Evolutionary conservation across 2,329 filamentous ascomycete genomes (phyloP).

Genomic region (Pseudogymnoascus sp.): DNA sequence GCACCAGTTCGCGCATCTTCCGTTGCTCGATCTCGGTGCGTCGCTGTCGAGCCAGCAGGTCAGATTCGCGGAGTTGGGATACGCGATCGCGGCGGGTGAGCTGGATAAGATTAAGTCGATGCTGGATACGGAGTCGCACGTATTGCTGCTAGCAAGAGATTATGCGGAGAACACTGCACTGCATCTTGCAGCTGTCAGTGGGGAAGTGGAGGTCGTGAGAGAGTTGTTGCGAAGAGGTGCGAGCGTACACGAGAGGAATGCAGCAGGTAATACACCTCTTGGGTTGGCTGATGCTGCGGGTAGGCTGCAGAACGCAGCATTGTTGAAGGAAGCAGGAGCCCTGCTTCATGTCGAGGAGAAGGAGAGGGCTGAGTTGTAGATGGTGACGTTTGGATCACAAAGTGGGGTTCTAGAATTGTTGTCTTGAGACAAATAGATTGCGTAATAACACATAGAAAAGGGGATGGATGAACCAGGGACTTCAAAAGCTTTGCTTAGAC

Average conservation of each 20-base stretch:
- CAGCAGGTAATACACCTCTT: constrained; percentile 57
- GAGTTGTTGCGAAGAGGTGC: constrained; percentile 53
- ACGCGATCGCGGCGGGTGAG: constrained; percentile 54
- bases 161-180: constrained; percentile 33
- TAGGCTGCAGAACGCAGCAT: constrained; percentile 42
- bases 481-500: constrained; percentile 1
- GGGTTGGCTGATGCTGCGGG: constrained; percentile 54
- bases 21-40: constrained; percentile 31
- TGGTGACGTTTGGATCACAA: not conserved
- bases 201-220: constrained; percentile 46
- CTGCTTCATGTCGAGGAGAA: constrained; percentile 48
- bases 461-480: not conserved
- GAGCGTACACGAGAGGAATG: constrained; percentile 59
- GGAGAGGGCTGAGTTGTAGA: constrained; percentile 14
- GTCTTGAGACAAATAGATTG: not conserved
- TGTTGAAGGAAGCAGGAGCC: constrained; percentile 52
- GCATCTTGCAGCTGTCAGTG: constrained; percentile 32
- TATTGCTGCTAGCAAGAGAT: constrained; percentile 28
- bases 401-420: not conserved
- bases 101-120: constrained; percentile 32
- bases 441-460: constrained; percentile 7
- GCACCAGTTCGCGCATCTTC: constrained; percentile 38
- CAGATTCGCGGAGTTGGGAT: constrained; percentile 52
- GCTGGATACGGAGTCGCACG: constrained; percentile 23
- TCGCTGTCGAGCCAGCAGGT: constrained; percentile 45